Evolutionary conservation across 352 stramenopile genomes (phyloP).

Genomic region (Phytophthora boehmeriae): DNA sequence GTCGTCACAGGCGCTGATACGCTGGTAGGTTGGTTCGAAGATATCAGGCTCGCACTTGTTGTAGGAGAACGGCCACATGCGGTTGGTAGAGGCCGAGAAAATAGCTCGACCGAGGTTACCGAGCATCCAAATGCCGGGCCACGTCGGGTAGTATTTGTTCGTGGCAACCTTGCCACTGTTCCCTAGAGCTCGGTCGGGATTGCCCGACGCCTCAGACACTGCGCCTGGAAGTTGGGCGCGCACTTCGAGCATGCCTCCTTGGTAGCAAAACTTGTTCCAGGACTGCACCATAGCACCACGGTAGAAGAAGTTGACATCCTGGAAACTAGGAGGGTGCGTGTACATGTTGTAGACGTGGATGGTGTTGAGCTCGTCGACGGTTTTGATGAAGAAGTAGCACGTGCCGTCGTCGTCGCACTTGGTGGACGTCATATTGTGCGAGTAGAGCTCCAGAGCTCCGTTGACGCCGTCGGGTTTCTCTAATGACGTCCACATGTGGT

Average conservation of each 20-base stretch:
- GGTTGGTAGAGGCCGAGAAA: constrained; percentile 90
- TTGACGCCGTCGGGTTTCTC: constrained; percentile 73
- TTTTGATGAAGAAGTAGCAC: constrained; percentile 56
- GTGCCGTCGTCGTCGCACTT: constrained; percentile 48
- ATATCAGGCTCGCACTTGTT: constrained; percentile 76
- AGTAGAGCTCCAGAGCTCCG: constrained; percentile 92
- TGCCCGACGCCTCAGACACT: constrained; percentile 39
- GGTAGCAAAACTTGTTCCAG: constrained; percentile 97
- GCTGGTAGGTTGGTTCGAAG: constrained; percentile 44
- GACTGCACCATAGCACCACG: constrained; percentile 90
- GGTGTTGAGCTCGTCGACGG: constrained; percentile 37
- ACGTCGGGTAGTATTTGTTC: constrained; percentile 72
- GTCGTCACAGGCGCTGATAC: constrained; percentile 80
- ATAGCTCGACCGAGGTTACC: constrained; percentile 93
- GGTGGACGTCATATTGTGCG: constrained; percentile 70
- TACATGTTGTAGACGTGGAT: constrained; percentile 71
- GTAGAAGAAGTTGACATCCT: constrained; percentile 56
- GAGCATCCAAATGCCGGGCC: constrained; percentile 94
- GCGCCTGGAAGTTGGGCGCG: constrained; percentile 88
- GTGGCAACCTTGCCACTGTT: constrained; percentile 41
- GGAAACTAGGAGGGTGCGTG: constrained; percentile 43
- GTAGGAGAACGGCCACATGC: constrained; percentile 95
- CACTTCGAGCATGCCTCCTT: constrained; percentile 91
- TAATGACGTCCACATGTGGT: constrained; percentile 91
- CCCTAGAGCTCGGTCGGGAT: constrained; percentile 42